Conservation (phyloP, 2,329 filamentous ascomycete genomes). For the Eutypa lata region DNA sequence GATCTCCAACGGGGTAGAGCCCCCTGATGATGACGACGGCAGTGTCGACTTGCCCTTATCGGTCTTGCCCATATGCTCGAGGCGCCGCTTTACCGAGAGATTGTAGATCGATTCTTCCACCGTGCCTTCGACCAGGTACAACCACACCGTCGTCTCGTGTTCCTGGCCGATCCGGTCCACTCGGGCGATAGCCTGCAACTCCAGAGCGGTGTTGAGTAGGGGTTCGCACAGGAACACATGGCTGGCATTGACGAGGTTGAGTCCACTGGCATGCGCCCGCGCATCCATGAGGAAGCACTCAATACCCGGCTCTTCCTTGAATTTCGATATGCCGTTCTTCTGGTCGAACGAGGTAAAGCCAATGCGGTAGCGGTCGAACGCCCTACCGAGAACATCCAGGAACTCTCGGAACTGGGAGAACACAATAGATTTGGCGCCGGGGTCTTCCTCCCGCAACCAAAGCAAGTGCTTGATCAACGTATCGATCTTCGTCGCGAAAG, state of each 20-base stretch:
- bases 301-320: constrained; percentile 68
- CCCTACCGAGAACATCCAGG: constrained; percentile 66
- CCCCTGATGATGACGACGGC: too few species aligned
- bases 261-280: constrained; percentile 79
- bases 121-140: constrained; percentile 87
- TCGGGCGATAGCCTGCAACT: constrained; percentile 90
- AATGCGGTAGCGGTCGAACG: constrained; percentile 70
- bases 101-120: constrained; percentile 92
- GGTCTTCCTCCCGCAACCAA: constrained; percentile 81
- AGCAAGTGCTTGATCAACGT: constrained; percentile 76
- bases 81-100: constrained; percentile 72
- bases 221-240: constrained; percentile 96
- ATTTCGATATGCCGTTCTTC: constrained; percentile 66
- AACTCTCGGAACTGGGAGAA: constrained; percentile 76
- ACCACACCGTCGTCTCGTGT: constrained; percentile 87
- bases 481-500: constrained; percentile 89
- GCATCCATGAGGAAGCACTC: constrained; percentile 90
- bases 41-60: constrained; percentile 35
- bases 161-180: constrained; percentile 93
- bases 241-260: constrained; percentile 89
- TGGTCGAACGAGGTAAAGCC: constrained; percentile 69
- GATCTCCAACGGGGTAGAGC: constrained; percentile 39
- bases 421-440: constrained; percentile 86
- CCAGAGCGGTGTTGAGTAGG: constrained; percentile 86
- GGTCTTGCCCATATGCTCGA: constrained; percentile 68